Conservation (phyloP, 805 yeast species). For the Saccharomyces jurei region DNA sequence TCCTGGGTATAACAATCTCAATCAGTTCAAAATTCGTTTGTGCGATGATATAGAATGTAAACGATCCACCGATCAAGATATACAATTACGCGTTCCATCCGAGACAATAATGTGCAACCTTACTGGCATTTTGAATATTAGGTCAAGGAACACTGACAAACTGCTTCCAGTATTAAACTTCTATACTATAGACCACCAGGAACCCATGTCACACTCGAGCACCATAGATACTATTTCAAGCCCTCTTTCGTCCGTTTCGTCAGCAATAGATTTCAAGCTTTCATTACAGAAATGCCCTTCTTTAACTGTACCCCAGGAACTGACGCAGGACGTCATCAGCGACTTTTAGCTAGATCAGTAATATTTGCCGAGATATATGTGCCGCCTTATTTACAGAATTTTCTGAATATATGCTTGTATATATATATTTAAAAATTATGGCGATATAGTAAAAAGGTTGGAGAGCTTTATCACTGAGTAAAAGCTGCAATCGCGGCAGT, state of each 20-base stretch:
- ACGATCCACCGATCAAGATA: constrained; percentile 27
- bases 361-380: neutral
- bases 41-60: constrained; percentile 7
- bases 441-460: too few relatives aligned
- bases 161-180: neutral
- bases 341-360: neutral
- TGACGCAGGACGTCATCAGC: neutral
- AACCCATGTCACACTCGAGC: neutral
- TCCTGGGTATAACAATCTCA: neutral
- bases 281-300: neutral
- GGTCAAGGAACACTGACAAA: neutral
- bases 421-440: neutral
- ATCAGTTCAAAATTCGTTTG: neutral
- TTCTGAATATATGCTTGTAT: neutral
- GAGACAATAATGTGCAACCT: neutral
- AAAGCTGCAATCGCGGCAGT: constrained; percentile 60
- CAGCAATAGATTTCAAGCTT: neutral
- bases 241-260: neutral
- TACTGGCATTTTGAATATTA: neutral
- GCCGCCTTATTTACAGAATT: neutral
- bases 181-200: neutral
- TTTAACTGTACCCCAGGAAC: neutral
- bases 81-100: constrained; percentile 14
- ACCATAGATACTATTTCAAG: neutral
- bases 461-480: too few relatives aligned